These are phyloP conservation scores for Elaeis oleifera DNA, from an alignment of 202 grass and related monocot species.

Conservation along the genomic window DNA sequence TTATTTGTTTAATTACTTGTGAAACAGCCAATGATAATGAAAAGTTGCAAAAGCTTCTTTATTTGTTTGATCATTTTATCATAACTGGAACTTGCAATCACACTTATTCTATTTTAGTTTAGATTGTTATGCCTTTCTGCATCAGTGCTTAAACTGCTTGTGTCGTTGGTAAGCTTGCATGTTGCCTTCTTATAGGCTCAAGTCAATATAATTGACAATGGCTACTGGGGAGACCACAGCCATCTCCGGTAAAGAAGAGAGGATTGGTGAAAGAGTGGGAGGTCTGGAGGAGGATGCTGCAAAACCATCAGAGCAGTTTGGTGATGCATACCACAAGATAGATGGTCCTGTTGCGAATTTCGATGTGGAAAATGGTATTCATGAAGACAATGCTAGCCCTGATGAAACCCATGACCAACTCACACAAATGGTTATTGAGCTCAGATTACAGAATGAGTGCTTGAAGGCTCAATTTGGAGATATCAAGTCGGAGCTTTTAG, in stretches of 20 bases:
- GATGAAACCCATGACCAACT: slow-evolving; percentile 36
- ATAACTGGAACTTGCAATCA: too few relatives aligned
- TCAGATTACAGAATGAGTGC: slow-evolving; percentile 55
- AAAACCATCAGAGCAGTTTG: slow-evolving; percentile 13
- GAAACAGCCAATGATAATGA: too few relatives aligned
- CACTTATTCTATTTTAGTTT: too few relatives aligned
- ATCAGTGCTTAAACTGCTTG: too few relatives aligned
- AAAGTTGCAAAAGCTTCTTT: too few relatives aligned
- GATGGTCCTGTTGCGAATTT: slow-evolving; percentile 4
- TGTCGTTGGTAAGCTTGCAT: too few relatives aligned
- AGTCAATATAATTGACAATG: slow-evolving; percentile 37
- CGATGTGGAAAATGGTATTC: slow-evolving; percentile 11
- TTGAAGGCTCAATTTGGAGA: slow-evolving; percentile 43
- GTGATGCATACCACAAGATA: background rate
- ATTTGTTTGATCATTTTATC: too few relatives aligned
- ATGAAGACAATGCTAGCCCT: slow-evolving; percentile 12
- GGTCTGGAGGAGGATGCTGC: background rate
- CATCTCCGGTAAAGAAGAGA: slow-evolving; percentile 6
- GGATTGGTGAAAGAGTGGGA: background rate
- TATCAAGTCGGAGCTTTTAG: slow-evolving; percentile 8
- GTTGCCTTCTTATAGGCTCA: slow-evolving; percentile 12
- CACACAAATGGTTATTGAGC: slow-evolving; percentile 43
- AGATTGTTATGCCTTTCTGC: too few relatives aligned
- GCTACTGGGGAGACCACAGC: slow-evolving; percentile 39
- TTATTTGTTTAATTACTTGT: too few relatives aligned